Evolutionary conservation across 2,329 filamentous ascomycete species (phyloP), one percentile per base, ranked within the genome.

Genomic region (Chaetomium sp.): DNA sequence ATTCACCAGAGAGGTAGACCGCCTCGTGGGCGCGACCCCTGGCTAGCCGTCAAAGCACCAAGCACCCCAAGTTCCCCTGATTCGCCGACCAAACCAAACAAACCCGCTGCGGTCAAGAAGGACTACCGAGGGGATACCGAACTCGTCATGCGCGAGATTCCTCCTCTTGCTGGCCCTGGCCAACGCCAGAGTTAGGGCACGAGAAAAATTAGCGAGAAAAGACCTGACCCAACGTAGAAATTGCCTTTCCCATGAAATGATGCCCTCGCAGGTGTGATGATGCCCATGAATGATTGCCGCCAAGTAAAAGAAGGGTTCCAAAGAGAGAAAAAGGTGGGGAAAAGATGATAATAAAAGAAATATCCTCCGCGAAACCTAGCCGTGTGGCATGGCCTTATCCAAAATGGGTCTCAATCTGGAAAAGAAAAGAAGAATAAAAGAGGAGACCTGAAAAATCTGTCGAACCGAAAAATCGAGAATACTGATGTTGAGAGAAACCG

Each of bases 1-100:
- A 10, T 34, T 40, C 49, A 56, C 44, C 54, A 46, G 10, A 5
- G 5, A 19, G 4, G 36, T 51, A 53, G 55, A 56, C 54, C 54
- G 54, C 50, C 42, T 7, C 49, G 50, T 33, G 3, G 19, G 19
- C 19, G 19, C 19, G 19, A 27, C 19, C 19, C 19, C 19, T 27
- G 19, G 19, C 19, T 27, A 27, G 19, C 19, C 19, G 19, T 27
- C 19, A 27, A 27, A 27, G 19, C 19, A 27, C 19, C 19, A 27
- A 27, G 19, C 19, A 27, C 19, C 19, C 19, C 19, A 27, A 19
- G 12, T 38, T 12, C 36, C 19, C 14, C 4, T 19, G 3, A 9
- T 14, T 32, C 12, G 32, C n/a, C 6, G n/a, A 45, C 8, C 41
- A 33, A n/a, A 43, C 14, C 49, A 41, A 42, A 19, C 43, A 42